Base-by-base conservation (phyloP, 2,329 filamentous ascomycete species). In the Sporothrix curviconia region DNA sequence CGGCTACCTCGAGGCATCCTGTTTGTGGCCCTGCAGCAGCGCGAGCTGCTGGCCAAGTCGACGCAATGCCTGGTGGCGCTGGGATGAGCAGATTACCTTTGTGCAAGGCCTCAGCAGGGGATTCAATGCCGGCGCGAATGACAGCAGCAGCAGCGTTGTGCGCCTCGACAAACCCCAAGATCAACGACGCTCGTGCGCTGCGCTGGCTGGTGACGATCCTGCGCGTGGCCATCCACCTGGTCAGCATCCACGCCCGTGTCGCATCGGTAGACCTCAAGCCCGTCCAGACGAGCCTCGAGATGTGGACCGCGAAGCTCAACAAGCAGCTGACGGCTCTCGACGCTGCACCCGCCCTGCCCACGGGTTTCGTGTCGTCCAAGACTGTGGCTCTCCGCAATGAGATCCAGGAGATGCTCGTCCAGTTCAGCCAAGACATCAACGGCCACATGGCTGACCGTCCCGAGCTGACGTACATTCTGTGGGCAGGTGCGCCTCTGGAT, bases 1-100 rank as follows among this genome's bases (percentile, higher is more conserved):
- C 50, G 90, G 90, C 0, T 89, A 89, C 62, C 75, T 96, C n/a
- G 94, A 99, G 69, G 92, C 25, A 78, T 96, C 59, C 75, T 97
- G 30, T 79, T 86, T 59, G 73, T 84, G n/a, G 69, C 82, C 1
- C 67, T 89, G 12, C 71, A 74, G 3, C 88, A 92, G 68, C 78
- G 86, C 59, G 70, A 69, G 47, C 70, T 73, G 6, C 72, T 86
- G 34, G 71, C 75, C 42, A 40, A 39, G 12, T 56, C 59, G 3
- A 51, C 58, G 6, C 14, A 22, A 7, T 24, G 32, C 24, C 34
- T 61, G 4, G 30, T 30, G 0, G 7, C 53, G 4, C 56, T 64
- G 12, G 59, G 62, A 28, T 47, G n/a, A 60, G 24, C 58, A 57
- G 19, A 57, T 65, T 12, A 36, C 52, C 12, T 30, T 50, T 9